phyloP scores from a whole-genome alignment of 805 yeast species.

The Sugiyamaella chiloensis region DNA sequence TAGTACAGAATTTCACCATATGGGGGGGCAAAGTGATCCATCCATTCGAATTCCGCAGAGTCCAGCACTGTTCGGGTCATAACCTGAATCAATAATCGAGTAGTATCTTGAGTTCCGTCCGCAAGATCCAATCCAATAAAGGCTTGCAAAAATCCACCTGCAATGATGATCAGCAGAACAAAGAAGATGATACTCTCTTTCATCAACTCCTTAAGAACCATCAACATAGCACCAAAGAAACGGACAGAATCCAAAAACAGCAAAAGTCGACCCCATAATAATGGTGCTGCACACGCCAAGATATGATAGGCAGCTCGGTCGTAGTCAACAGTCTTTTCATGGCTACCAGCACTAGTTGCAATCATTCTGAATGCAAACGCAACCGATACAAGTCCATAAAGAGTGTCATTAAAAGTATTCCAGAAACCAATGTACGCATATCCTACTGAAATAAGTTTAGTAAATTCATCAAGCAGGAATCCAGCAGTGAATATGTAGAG shows the following conservation, averaged over 20 bases:
- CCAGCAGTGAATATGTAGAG: constrained; percentile 67
- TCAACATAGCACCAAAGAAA: constrained; percentile 86
- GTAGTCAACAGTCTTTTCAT: constrained; percentile 23
- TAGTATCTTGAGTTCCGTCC: constrained; percentile 78
- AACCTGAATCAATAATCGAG: constrained; percentile 57
- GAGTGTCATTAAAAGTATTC: constrained; percentile 69
- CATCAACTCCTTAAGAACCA: constrained; percentile 81
- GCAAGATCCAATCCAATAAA: constrained; percentile 84
- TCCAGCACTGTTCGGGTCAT: constrained; percentile 72
- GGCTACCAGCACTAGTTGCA: constrained; percentile 26
- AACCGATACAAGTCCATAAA: constrained; percentile 53
- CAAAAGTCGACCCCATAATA: constrained; percentile 79
- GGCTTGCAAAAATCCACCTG: constrained; percentile 81
- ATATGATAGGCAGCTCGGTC: constrained; percentile 64
- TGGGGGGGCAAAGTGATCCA: constrained; percentile 75
- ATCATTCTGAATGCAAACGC: constrained; percentile 55
- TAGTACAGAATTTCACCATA: constrained; percentile 79
- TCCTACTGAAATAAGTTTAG: constrained; percentile 77
- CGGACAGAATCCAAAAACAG: constrained; percentile 73
- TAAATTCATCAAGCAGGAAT: constrained; percentile 61
- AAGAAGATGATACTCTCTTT: constrained; percentile 82
- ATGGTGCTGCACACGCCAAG: constrained; percentile 76
- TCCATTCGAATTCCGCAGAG: constrained; percentile 66
- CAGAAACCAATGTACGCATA: constrained; percentile 67
- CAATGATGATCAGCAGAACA: constrained; percentile 63